Conservation (phyloP, 164 flowering plant species). For the Liriodendron chinense region DNA sequence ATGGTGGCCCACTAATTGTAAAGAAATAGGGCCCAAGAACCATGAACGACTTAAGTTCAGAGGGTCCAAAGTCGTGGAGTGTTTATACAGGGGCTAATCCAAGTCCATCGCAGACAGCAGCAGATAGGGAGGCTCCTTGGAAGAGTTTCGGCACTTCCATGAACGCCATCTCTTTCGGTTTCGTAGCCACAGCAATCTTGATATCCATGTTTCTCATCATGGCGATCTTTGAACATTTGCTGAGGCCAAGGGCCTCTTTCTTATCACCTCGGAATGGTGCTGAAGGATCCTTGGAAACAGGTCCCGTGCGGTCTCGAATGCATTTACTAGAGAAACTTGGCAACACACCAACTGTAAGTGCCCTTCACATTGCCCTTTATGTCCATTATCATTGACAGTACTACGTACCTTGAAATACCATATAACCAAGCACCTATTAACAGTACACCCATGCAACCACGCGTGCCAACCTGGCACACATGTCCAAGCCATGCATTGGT, state of each 20-base stretch:
- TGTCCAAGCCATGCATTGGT: too few relatives aligned
- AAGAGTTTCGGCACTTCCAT: slow-evolving; percentile 57
- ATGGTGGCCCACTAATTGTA: background rate
- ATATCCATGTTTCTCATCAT: slow-evolving; percentile 85
- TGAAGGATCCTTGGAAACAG: slow-evolving; percentile 30
- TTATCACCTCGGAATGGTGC: slow-evolving; percentile 30
- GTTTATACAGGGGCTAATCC: slow-evolving; percentile 40
- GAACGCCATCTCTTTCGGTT: slow-evolving; percentile 84
- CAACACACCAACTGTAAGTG: slow-evolving; percentile 38
- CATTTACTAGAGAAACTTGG: slow-evolving; percentile 38
- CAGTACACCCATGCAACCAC: too few relatives aligned
- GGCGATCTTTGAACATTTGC: slow-evolving; percentile 86
- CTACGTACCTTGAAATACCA: too few relatives aligned
- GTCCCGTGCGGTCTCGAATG: slow-evolving; percentile 16
- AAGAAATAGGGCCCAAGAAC: background rate
- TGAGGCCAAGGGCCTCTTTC: slow-evolving; percentile 49
- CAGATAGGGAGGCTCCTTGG: slow-evolving; percentile 43
- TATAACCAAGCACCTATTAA: too few relatives aligned
- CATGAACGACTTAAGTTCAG: slow-evolving; percentile 45
- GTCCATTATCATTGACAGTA: too few relatives aligned
- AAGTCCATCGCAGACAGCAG: slow-evolving; percentile 41
- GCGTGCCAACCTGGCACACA: too few relatives aligned
- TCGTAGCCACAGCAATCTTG: slow-evolving; percentile 89
- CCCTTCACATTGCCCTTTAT: background rate
- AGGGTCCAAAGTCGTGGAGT: slow-evolving; percentile 59